Base-by-base conservation (phyloP, 2,329 filamentous ascomycete genomes). In the Graphilbum ipis-grandicollis region DNA sequence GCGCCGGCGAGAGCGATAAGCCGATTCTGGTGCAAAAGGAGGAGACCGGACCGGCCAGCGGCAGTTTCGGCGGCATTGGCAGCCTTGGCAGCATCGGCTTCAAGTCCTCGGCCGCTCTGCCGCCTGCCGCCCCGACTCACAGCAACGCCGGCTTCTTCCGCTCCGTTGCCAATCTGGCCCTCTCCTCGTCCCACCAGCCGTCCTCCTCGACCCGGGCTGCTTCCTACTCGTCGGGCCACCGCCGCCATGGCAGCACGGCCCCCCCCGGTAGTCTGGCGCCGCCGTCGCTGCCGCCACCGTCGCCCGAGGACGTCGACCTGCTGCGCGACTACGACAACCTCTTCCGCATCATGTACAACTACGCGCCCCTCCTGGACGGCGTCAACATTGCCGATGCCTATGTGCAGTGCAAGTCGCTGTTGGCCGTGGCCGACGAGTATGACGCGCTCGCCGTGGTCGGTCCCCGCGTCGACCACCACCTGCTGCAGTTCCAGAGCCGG, bases 341-440 rank as follows among this genome's bases (percentile, higher is more conserved):
- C 18, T 92, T 96, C 54, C 81, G 86, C 48, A 79, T 90, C 43
- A 93, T 94, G 63, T 96, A 96, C 65, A 93, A 94, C 55, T 82
- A 92, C 53, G 63, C 84, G 0, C 88, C 88, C 0, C 52, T 74
- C 0, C 68, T 96, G 23, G 86, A 93, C 56, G 70, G 72, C 19
- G 68, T 90, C 54, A 93, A 90, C 54, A 93, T 96, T 44, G 84
- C 85, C 37, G 79, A 85, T 42, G 85, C 86, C 19, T 94, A 94
- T 52, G 77, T 90, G 31, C 84, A 94, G 56, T 93, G 84, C 68
- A 93, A 94, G 57, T 79, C 82, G 12, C 70, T 96, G 3, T 69
- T 96, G 30, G 73, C 75, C 12, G 66, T 94, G 15, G 88, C 85
- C n/a, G 86, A 94, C 56, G 83, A 90, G 62, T 94, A 94, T 59